A percentile compares a stretch with the other conserved stretches of the same genome.
phyloP scores from a whole-genome alignment of 768 basidiomycete species.

The Phylloporus sp. region DNA sequence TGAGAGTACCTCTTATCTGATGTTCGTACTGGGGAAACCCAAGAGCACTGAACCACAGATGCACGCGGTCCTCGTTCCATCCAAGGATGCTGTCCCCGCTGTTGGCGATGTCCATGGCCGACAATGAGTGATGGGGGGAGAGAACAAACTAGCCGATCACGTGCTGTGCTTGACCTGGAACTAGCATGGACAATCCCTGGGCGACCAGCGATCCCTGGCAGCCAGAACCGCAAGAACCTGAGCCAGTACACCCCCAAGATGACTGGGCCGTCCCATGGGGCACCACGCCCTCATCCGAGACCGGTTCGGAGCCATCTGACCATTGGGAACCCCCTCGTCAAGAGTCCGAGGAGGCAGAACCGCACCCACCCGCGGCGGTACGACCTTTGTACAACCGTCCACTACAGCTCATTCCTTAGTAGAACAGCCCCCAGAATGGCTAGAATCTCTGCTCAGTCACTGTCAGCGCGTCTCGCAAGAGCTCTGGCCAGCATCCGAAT shows the following conservation, averaged over 20 bases:
- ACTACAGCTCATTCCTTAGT: constrained; percentile 17
- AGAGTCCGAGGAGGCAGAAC: constrained; percentile 56
- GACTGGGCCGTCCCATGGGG: constrained; percentile 46
- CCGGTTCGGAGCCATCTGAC: constrained; percentile 35
- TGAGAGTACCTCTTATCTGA: constrained; percentile 64
- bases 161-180: constrained; percentile 9
- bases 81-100: constrained; percentile 41
- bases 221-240: neutral
- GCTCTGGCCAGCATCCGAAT: constrained; percentile 44
- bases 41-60: constrained; percentile 68
- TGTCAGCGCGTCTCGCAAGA: constrained; percentile 50
- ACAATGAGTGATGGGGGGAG: constrained; percentile 1
- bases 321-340: constrained; percentile 66
- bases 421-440: constrained; percentile 63
- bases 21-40: constrained; percentile 85
- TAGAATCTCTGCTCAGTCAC: constrained; percentile 52
- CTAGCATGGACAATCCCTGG: constrained; percentile 74
- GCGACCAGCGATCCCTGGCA: constrained; percentile 37
- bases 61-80: constrained; percentile 79
- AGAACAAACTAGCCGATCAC: constrained; percentile 15
- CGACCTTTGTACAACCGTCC: constrained; percentile 27
- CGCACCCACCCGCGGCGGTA: constrained; percentile 62
- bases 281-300: constrained; percentile 13
- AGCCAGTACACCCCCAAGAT: constrained; percentile 1
- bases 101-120: constrained; percentile 28